Conservation (phyloP, 2,329 filamentous ascomycete species). For the Sporothrix protearum region DNA sequence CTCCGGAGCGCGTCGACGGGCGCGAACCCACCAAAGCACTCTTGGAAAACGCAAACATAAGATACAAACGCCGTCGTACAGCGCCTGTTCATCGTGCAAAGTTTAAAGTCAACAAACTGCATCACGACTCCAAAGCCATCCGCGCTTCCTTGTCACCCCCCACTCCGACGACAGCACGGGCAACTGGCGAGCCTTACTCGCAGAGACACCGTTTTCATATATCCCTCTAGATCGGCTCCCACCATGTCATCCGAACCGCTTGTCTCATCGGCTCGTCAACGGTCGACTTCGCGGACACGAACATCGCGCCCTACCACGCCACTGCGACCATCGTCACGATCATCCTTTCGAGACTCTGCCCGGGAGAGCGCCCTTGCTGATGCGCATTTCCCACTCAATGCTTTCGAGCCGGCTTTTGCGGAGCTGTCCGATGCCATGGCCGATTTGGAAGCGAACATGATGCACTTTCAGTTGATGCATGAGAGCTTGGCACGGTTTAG, state of each 20-base stretch:
- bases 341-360: slow-evolving; percentile 77
- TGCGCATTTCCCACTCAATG: slow-evolving; percentile 67
- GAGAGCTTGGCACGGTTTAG: slow-evolving; percentile 89
- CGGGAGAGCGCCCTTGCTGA: slow-evolving; percentile 53
- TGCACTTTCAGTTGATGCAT: slow-evolving; percentile 95
- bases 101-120: not conserved
- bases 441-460: slow-evolving; percentile 93
- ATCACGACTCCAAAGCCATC: not conserved
- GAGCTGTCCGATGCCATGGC: slow-evolving; percentile 92
- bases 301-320: slow-evolving; percentile 84
- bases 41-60: not conserved
- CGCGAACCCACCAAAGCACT: not conserved
- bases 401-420: slow-evolving; percentile 84
- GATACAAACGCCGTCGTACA: not conserved
- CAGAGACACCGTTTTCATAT: not conserved
- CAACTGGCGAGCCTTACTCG: not conserved
- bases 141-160: not conserved
- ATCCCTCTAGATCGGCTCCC: not conserved
- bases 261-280: slow-evolving; percentile 33
- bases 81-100: too few relatives aligned
- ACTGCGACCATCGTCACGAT: slow-evolving; percentile 82
- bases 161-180: not conserved
- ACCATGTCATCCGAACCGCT: slow-evolving; percentile 19
- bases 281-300: slow-evolving; percentile 59
- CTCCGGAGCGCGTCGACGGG: not conserved